Evolutionary conservation across 306 rosid species (phyloP).

Genomic region (Lagenaria siceraria): DNA sequence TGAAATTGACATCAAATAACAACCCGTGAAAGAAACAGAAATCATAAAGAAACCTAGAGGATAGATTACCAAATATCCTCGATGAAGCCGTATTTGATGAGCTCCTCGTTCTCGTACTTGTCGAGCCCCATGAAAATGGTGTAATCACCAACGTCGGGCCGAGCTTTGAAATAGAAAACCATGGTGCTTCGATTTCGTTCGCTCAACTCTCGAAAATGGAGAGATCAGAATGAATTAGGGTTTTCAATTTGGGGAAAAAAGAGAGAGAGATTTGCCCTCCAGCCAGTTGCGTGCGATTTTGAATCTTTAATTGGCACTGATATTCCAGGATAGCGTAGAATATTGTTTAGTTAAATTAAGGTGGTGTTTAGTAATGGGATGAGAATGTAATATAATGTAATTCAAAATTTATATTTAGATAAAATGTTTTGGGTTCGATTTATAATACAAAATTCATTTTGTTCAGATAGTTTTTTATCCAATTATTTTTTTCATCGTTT

Average conservation of each 20-base stretch:
- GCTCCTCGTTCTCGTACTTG: slow-evolving; percentile 96
- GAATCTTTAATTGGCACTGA: not conserved
- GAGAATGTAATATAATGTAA: no score
- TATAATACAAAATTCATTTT: no score
- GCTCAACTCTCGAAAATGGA: slow-evolving; percentile 1
- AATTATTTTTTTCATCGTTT: no score
- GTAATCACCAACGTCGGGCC: slow-evolving; percentile 88
- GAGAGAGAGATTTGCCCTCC: not conserved
- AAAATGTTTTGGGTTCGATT: no score
- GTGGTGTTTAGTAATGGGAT: no score
- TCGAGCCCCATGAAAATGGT: slow-evolving; percentile 99
- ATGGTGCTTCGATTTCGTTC: slow-evolving; percentile 20
- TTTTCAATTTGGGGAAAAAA: slow-evolving; percentile 11
- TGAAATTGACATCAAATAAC: not conserved
- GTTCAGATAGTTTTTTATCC: no score
- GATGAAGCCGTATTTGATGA: slow-evolving; percentile 85
- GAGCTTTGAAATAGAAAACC: slow-evolving; percentile 99
- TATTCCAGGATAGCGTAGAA: not conserved
- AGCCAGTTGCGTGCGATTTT: not conserved
- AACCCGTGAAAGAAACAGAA: not conserved
- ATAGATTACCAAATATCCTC: slow-evolving; percentile 77
- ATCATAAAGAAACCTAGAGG: not conserved
- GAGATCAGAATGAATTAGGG: slow-evolving; percentile 4
- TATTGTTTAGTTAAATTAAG: not conserved
- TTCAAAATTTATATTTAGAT: no score